Base-by-base conservation (phyloP, 768 basidiomycete genomes). In the Lentinula detonsa region DNA sequence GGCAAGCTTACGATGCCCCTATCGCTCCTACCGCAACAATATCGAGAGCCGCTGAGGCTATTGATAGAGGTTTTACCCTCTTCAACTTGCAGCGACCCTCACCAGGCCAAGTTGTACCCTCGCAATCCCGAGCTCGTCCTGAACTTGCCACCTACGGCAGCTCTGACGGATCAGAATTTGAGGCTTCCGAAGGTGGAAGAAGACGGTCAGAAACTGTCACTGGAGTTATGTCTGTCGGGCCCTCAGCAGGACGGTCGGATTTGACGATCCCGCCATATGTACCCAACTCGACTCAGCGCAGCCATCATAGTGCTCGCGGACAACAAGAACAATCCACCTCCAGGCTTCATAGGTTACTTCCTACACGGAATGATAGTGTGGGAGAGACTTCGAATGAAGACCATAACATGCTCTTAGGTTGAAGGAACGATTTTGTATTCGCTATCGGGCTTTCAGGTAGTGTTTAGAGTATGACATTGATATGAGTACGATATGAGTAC, bases 201-300 rank as follows among this genome's bases (percentile, higher is more conserved):
- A 43, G 57, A 11, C 28, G 57, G 18, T 46, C 57, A 21, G 57
- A 59, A 34, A 59, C 57, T 9, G 57, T 59, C n/a, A 59, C 57
- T 34, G 57, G 57, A 18, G 33, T 50, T 11, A 50, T 59, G 45
- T 18, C 57, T 21, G 18, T 59, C 13, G 57, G 43, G 13, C 1
- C 33, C 11, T 48, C 57, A 23, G 49, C 45, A 28, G 57, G 43
- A 15, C 21, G 57, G 23, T 11, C 57, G 5, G 57, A 59, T 49
- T 37, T 59, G n/a, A 59, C 57, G 16, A 59, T 59, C 34, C 57
- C 57, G n/a, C 57, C 57, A 16, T 59, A 59, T 59, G 48, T 48
- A 35, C 57, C 57, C 10, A 59, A 50, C 18, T n/a, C 57, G 16
- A 45, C 43, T 23, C 57, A 59, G 18, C 57, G 57, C 21, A 59